Evolutionary conservation across 306 rosid genomes (phyloP), one percentile per base, ranked within the genome.

Genomic region (Acacia confusa): DNA sequence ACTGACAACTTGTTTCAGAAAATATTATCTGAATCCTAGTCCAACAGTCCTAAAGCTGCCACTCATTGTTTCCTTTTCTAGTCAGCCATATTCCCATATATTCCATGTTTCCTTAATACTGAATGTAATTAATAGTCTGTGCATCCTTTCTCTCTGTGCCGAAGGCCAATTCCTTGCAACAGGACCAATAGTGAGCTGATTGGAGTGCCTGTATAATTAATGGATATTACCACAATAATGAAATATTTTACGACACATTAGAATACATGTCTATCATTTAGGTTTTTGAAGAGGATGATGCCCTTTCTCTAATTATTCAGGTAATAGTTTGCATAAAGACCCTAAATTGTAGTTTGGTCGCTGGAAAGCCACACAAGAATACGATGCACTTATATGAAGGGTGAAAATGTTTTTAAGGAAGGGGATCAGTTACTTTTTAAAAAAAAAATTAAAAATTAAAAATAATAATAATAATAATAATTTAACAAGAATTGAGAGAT

Each of bases 201-300:
- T 75, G 79, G 55, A 38, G 79, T 75, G 34, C 50, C 40, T 34
- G 34, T 11, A 74, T 53, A 30, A 34, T 53, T n/a, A 60, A 55
- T 53, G 50, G 78, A 22, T 34, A 66, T 30, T 30, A 6, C 47
- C 64, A 52, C 52, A 14, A 47, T 47, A 14, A 14, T 25, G 58
- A 52, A 52, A 40, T 30, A 64, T 64, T 64, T 28, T 40, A 17
- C 3, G 25, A 64, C 12, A 28, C 17, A 28, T 64, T 32, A 11
- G 27, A 20, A 74, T 74, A 19, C 25, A 32, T 74, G 65, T 32
- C 67, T 16, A 10, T n/a, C 43, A 53, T 40, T 40, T 34, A 74
- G 47, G 48, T 32, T 36, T 34, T 53, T 17, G 78, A 47, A 47
- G 52, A 47, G 19, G 47, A n/a, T n/a, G 38, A 24, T 38, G 17